phyloP scores from a whole-genome alignment of 73 alveolate species.

The Halteria grandinella region DNA sequence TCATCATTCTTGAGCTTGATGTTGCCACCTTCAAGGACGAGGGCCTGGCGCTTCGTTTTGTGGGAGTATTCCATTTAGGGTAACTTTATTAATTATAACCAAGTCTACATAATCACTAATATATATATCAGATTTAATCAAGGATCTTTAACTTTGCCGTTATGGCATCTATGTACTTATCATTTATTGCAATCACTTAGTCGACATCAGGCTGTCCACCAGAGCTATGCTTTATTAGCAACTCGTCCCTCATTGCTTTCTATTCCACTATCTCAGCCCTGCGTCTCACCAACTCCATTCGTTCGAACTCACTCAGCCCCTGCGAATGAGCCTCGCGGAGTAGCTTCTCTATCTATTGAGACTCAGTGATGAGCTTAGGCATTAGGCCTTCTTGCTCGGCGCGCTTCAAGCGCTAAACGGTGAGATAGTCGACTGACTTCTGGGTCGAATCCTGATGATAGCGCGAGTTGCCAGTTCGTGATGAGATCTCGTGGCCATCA shows the following conservation, averaged over 20 bases:
- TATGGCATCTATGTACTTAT: slow-evolving; percentile 35
- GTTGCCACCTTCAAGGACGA: background rate
- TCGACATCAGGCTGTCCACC: slow-evolving; percentile 1
- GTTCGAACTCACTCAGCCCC: background rate
- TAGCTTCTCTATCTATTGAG: background rate
- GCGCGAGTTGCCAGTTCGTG: background rate
- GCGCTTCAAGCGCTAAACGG: background rate
- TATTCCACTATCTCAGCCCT: slow-evolving; percentile 20
- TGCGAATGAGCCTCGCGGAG: background rate
- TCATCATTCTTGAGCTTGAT: background rate
- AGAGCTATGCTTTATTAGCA: background rate
- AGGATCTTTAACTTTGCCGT: slow-evolving; percentile 29
- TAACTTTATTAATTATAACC: too few species aligned
- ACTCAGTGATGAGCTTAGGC: background rate
- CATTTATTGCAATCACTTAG: slow-evolving; percentile 31
- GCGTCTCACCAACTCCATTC: background rate
- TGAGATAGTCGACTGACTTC: background rate
- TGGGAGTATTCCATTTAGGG: background rate
- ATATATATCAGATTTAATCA: slow-evolving; percentile 14
- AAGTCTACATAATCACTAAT: background rate
- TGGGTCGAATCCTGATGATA: background rate
- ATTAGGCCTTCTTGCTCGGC: slow-evolving; percentile 15
- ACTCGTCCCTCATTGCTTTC: slow-evolving; percentile 9
- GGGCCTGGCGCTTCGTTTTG: background rate
- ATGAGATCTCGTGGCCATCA: too few species aligned